Base-by-base conservation (phyloP, 768 basidiomycete genomes). In the Aureoboletus auriporus region DNA sequence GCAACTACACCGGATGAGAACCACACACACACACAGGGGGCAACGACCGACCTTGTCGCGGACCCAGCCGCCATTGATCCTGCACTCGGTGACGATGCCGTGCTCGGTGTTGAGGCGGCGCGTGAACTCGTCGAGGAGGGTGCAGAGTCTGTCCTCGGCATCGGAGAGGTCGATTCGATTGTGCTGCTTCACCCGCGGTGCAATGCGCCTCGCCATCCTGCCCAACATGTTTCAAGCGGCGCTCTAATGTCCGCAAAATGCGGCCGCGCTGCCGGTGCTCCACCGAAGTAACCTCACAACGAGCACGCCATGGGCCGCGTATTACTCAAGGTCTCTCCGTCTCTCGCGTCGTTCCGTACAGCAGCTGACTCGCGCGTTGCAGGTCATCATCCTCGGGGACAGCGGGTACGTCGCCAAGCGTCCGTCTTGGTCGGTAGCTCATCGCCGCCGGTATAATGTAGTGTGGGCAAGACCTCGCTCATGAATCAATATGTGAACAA, bases 401-500 rank as follows among this genome's bases (percentile, higher is more conserved):
- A 93, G 90, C 71, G 90, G 90, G 90, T 92, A 64, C 53, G 89
- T 56, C 36, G 39, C 40, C 12, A 13, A 23, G 45, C 28, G 42
- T 31, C 28, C 44, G 20, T 26, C 33, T 28, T 35, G 38, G 34
- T 45, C 58, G 34, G 37, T 48, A 46, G 37, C 54, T 53, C 49
- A 54, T 28, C 14, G 38, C 41, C 28, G 23, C 41, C 28, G 23
- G 29, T 26, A 51, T 49, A 43, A 29, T 45, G 14, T 61, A 94
- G 94, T 49, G 95, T 97, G 68, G 95, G 94, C 37, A 98, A 98
- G 86, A 98, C 96, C 36, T 98, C 95, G 27, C 86, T 99, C 61
- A 99, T 99, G 96, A 97, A 97, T 76, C 96, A 99, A 73, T 98
- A 96, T 75, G 96, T 99, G 56, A 98, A 97, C 82, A 98, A 97